Percentiles rank a stretch among this genome's conserved stretches.
Conservation (phyloP, 2,329 filamentous ascomycete species). For the Sarocladiaceae sp. region DNA sequence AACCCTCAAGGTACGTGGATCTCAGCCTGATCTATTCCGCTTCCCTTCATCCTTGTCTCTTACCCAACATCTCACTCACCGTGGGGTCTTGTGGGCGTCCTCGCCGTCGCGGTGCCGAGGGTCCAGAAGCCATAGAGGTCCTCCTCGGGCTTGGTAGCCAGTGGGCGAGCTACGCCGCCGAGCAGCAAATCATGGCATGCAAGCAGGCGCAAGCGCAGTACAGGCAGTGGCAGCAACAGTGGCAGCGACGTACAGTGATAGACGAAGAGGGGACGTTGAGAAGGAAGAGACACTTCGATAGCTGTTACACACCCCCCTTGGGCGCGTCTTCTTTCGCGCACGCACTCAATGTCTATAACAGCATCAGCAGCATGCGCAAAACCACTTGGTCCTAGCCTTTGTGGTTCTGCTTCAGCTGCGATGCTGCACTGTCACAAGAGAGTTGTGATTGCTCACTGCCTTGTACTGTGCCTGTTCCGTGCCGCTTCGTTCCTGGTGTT, state of each 20-base stretch:
- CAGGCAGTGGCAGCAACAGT: background rate
- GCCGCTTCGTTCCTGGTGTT: background rate
- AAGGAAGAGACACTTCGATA: background rate
- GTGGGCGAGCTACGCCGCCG: background rate
- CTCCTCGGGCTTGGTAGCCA: background rate
- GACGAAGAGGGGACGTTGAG: background rate
- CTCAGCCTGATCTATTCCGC: background rate
- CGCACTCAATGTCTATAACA: background rate
- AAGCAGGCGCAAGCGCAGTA: background rate
- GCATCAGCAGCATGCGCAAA: too few relatives aligned
- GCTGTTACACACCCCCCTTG: background rate
- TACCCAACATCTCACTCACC: conserved; percentile 1
- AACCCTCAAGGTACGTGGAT: conserved; percentile 4
- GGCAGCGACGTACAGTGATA: background rate
- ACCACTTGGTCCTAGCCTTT: too few relatives aligned
- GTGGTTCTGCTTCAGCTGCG: background rate
- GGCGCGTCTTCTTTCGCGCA: background rate
- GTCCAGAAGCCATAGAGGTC: conserved; percentile 3
- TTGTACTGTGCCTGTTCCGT: background rate
- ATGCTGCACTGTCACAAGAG: conserved; percentile 1
- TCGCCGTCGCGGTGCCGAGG: background rate
- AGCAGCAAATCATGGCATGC: background rate
- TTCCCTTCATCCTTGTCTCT: background rate
- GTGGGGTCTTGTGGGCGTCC: background rate
- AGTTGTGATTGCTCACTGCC: background rate